Base-by-base conservation (phyloP, 768 basidiomycete species). In the Pleurotus citrinopileatus region DNA sequence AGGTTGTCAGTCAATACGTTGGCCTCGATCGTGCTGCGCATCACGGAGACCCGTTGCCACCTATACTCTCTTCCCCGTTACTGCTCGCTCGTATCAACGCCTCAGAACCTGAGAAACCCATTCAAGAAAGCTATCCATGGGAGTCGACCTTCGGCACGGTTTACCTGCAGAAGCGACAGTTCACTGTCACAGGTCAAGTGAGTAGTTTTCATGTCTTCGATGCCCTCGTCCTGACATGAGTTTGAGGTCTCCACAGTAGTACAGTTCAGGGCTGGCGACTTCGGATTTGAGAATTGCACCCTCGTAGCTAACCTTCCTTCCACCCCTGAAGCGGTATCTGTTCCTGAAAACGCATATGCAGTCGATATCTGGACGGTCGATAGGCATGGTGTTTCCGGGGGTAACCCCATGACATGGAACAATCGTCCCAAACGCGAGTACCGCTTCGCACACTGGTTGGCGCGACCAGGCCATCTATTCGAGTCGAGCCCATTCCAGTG, bases 1-100 rank as follows among this genome's bases (percentile, higher is more conserved):
- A 51, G 34, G n/a, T 51, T 15, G 48, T 51, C 34, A 51, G 48
- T 23, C 48, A 51, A 25, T 51, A 51, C 34, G 27, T 51, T 37
- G 48, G 48, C 19, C 48, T 51, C 23, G 48, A 51, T n/a, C 48
- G 29, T 9, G 48, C 48, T 15, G 19, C 37, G 12, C 19, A 19
- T 34, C 20, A 37, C 13, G 28, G 13, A 20, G 19, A 34, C 28
- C 27, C 48, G 9, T 26, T 36, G 15, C 34, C 10, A 9, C 48
- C 48, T 22, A 51, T 51, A 12, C 29, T 37, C 19, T 36, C 15
- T 15, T 50, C 8, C 34, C 48, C 48, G 13, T 22, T 37, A 4
- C 15, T 51, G 12, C 34, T 51, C 17, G n/a, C 48, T 25, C 48
- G 29, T 19, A 51, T 51, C 34, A 51, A 51, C 32, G 48, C 48